Evolutionary conservation across 169 alveolate species (phyloP), one percentile per base, ranked within the genome.

Genomic region (Plasmodium cynomolgi): DNA sequence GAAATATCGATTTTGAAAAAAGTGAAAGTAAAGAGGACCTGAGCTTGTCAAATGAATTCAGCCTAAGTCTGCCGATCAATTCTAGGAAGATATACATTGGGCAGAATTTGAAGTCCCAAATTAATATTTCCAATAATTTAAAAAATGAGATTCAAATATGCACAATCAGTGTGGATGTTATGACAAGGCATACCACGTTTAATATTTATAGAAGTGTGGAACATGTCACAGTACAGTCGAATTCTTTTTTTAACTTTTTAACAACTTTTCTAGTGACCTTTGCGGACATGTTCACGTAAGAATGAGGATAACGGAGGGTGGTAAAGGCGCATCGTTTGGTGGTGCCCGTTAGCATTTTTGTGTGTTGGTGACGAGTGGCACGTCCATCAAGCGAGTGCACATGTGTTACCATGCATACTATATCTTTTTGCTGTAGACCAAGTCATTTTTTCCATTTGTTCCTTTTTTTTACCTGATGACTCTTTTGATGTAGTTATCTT

Each of bases 31-130:
- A 44, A 20, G 86, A 86, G 20, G 85, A 86, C 47, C 17, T 86
- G 33, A 86, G 58, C 37, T 47, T 86, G 68, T 77, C 93, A 47
- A 86, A 86, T 29, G 93, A 86, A 56, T 75, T 86, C 41, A 86
- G 93, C 81, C 81, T 86, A 34, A 79, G 88, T 56, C 83, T 86
- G 39, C 93, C 86, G 33, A 23, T 54, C 20, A 86, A 86, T 86
- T 86, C 81, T 86, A 9, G 81, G 83, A 86, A 86, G 72, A 79
- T 86, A 41, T 86, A 54, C 71, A 7, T 75, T 26, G 93, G 93
- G 47, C 93, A 86, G 41, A 23, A 86, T 37, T 77, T 86, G 33
- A 86, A 75, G 34, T 56, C 82, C 29, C 86, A 86, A 54, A 86
- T 86, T 75, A 86, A 33, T 75, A 75, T 86, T 29, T 74, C 93